These are phyloP conservation scores for Rhizophagus prolifer DNA, from an alignment of 192 early-diverging fungal species.

Conservation along the genomic window DNA sequence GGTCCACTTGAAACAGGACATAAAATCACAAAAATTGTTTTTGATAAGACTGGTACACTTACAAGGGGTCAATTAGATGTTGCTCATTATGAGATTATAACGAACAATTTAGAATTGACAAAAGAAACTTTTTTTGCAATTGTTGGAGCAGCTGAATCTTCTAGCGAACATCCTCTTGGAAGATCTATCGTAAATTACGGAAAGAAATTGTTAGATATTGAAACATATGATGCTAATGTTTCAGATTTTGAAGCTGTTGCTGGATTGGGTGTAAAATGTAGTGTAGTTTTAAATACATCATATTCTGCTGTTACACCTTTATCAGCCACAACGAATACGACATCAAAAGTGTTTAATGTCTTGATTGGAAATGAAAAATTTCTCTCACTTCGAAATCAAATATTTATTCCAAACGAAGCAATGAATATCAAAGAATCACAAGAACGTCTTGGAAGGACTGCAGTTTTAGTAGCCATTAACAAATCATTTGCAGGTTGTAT, in stretches of 20 bases:
- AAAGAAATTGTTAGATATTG: conserved; percentile 44
- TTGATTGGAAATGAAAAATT: conserved; percentile 76
- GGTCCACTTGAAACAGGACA: conserved; percentile 79
- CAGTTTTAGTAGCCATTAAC: conserved; percentile 73
- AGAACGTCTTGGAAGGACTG: conserved; percentile 72
- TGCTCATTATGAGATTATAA: conserved; percentile 44
- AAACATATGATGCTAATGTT: conserved; percentile 43
- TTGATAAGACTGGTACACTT: conserved; percentile 98
- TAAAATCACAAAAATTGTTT: conserved; percentile 81
- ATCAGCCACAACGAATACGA: conserved; percentile 15
- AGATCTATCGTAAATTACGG: conserved; percentile 65
- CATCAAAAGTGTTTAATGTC: conserved; percentile 38
- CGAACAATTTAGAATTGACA: conserved; percentile 38
- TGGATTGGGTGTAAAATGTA: conserved; percentile 69
- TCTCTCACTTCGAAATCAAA: conserved; percentile 47
- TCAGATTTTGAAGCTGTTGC: conserved; percentile 65
- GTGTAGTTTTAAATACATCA: conserved; percentile 39
- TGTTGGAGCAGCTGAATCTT: conserved; percentile 76
- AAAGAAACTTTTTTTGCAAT: conserved; percentile 57
- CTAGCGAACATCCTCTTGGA: conserved; percentile 92
- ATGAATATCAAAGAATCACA: conserved; percentile 46
- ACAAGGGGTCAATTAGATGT: conserved; percentile 77
- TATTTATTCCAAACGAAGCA: conserved; percentile 45
- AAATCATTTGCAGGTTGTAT: conserved; percentile 61
- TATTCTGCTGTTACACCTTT: background rate